Evolutionary conservation across 768 basidiomycete species (phyloP), one percentile per base, ranked within the genome.

Genomic region (Hysterangium stoloniferum): DNA sequence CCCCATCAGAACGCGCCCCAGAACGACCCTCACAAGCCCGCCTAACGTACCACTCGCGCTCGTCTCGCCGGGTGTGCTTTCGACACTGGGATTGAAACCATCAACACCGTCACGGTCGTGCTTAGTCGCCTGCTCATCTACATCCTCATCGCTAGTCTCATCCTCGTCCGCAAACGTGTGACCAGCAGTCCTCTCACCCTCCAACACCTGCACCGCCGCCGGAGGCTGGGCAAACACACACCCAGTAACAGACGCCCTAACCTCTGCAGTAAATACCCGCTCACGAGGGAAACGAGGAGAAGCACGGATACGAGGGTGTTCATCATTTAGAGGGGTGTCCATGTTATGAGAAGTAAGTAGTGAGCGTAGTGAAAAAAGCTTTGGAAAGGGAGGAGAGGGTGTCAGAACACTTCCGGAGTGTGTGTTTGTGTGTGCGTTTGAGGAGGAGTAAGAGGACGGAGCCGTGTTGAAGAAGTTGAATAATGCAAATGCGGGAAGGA

Each of bases 391-490:
- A 12, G 51, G 4, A 29, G 43, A 36, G 20, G 57, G 48, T 5
- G 59, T 37, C 8, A n/a, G n/a, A n/a, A n/a, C n/a, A 61, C 34
- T 31, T 64, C 55, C 51, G 64, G 49, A 40, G 58, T 36, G 22
- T 59, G 32, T 45, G 62, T 52, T 43, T 66, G 57, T 41, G 68
- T 53, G 45, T 70, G 67, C 8, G 73, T 45, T 20, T 48, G 45
- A 20, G 61, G 48, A 8, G 62, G 19, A 29, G 48, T 59, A 25
- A 62, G 56, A 5, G n/a, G n/a, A n/a, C n/a, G 68, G 63, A 0
- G 71, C 80, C 0, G 82, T 84, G 58, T 86, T 88, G 71, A 89
- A 86, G 67, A 91, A 85, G 0, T 86, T 89, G 68, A 92, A 88
- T 48, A 91, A 71, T 0, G 86, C 85, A 58, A 91, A 91, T 24